These are phyloP conservation scores for Sicyos edulis DNA, from an alignment of 306 rosid species.

Conservation along the genomic window DNA sequence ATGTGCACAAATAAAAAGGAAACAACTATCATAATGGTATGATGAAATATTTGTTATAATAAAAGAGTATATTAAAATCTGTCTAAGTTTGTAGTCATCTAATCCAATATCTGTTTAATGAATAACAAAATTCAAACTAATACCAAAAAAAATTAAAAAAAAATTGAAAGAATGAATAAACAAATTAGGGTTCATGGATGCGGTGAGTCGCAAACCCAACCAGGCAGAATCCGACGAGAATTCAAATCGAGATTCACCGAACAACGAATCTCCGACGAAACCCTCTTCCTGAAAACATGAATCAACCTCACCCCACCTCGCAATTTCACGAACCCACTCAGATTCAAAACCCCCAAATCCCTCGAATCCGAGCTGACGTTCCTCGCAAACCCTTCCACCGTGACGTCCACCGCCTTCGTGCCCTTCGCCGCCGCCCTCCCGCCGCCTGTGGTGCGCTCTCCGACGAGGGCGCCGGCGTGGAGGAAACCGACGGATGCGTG, in stretches of 20 bases:
- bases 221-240: constrained; percentile 28
- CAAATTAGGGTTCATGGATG: not conserved
- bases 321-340: constrained; percentile 33
- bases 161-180: not conserved
- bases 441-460: constrained; percentile 15
- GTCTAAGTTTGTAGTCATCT: too few relatives aligned
- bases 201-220: constrained; percentile 29
- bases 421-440: constrained; percentile 30
- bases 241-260: constrained; percentile 36
- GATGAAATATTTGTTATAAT: too few relatives aligned
- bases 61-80: too few relatives aligned
- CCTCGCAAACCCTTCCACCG: constrained; percentile 26
- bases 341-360: constrained; percentile 35
- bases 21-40: too few relatives aligned
- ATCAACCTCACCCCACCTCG: constrained; percentile 39
- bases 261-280: constrained; percentile 38
- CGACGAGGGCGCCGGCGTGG: constrained; percentile 26
- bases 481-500: constrained; percentile 26
- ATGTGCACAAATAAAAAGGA: too few relatives aligned
- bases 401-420: constrained; percentile 23
- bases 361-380: constrained; percentile 20
- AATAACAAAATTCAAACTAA: not conserved
- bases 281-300: constrained; percentile 33
- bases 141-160: not conserved
- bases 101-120: too few relatives aligned